Conservation (phyloP, 805 yeast species). For the Myxozyma sirexii region DNA sequence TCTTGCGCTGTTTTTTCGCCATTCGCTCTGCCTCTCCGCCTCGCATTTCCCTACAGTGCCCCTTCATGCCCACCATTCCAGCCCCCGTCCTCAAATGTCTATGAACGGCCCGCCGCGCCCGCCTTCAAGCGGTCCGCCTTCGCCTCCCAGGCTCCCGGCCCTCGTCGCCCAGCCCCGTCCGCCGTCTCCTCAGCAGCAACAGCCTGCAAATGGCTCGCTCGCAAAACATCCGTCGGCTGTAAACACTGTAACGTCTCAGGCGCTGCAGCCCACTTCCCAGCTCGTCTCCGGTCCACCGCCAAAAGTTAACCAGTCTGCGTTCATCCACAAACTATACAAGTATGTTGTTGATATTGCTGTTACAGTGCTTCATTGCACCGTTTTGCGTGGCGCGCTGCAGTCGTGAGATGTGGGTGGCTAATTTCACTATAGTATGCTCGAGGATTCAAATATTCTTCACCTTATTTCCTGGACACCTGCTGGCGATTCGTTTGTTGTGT, state of each 20-base stretch:
- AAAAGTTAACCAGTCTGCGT: constrained; percentile 56
- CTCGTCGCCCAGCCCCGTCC: constrained; percentile 10
- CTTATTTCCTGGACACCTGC: constrained; percentile 83
- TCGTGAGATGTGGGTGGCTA: too few relatives aligned
- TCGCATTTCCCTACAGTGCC: background rate
- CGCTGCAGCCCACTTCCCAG: background rate
- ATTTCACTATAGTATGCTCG: constrained; percentile 65
- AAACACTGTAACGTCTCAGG: background rate
- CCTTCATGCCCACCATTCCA: constrained; percentile 1
- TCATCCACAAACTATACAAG: constrained; percentile 81
- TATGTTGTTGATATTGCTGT: constrained; percentile 12
- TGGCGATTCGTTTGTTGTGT: constrained; percentile 72
- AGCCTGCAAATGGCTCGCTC: background rate
- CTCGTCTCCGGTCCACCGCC: constrained; percentile 13
- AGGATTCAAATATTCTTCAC: constrained; percentile 69
- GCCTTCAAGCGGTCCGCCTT: constrained; percentile 10
- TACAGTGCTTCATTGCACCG: background rate
- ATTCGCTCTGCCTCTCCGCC: background rate
- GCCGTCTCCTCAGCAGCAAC: constrained; percentile 3
- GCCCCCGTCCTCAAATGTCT: constrained; percentile 11
- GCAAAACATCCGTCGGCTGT: too few relatives aligned
- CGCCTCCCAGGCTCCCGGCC: constrained; percentile 5
- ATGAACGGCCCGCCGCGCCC: constrained; percentile 16
- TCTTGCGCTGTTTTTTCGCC: too few relatives aligned
- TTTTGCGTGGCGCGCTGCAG: too few relatives aligned